Conservation (phyloP, 805 yeast species). For the Martiniozyma abietophila region DNA sequence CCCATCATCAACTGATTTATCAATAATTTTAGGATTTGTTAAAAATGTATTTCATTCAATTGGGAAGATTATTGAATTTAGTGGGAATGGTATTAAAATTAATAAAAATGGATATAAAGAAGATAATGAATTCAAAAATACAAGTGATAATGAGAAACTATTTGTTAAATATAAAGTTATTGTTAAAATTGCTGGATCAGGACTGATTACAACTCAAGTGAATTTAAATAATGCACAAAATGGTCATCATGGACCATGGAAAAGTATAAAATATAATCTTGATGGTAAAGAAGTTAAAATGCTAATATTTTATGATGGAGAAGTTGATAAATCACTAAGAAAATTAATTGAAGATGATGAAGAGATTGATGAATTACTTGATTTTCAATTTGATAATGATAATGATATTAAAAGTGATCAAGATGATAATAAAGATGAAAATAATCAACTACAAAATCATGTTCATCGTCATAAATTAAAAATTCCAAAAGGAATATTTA, state of each 20-base stretch:
- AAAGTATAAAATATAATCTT: conserved; percentile 5
- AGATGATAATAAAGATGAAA: neutral
- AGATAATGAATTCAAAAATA: no score
- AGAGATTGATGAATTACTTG: no score
- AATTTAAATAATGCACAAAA: conserved; percentile 1
- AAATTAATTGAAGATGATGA: conserved; percentile 8
- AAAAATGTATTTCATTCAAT: conserved; percentile 8
- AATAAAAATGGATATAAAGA: neutral
- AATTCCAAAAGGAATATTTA: no score
- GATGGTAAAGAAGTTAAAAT: conserved; percentile 24
- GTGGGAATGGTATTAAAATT: neutral
- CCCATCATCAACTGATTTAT: conserved; percentile 2
- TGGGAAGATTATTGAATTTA: conserved; percentile 8
- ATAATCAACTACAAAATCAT: neutral
- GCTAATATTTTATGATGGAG: conserved; percentile 24
- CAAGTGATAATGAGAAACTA: neutral
- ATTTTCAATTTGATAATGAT: neutral
- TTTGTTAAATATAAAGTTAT: conserved; percentile 6
- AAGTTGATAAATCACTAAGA: conserved; percentile 3
- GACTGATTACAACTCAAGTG: conserved; percentile 2
- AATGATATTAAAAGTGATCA: neutral
- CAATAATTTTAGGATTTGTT: neutral
- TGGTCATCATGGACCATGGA: conserved; percentile 8
- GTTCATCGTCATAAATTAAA: no score
- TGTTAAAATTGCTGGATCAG: conserved; percentile 2